Conservation (phyloP, 192 early-diverging fungal genomes). For the Coemansia asiatica region DNA sequence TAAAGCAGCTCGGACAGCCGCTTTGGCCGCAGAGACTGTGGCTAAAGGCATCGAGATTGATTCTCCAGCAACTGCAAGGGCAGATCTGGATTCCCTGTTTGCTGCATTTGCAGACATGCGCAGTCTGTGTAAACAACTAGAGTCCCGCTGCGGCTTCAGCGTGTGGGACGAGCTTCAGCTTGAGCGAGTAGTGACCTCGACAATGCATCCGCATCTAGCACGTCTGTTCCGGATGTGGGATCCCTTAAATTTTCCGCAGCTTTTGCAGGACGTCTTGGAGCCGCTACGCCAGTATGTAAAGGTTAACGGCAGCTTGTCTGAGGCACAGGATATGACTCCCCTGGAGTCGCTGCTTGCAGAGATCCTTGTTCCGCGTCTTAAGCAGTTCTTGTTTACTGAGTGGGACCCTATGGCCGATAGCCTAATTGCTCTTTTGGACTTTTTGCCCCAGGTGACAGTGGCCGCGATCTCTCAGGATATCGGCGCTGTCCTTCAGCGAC, state of each 20-base stretch:
- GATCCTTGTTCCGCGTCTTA: slow-evolving; percentile 33
- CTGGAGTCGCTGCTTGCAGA: slow-evolving; percentile 38
- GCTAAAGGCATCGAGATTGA: neutral
- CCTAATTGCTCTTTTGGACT: slow-evolving; percentile 12
- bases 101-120: slow-evolving; percentile 15
- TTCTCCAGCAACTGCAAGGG: neutral
- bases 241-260: slow-evolving; percentile 10
- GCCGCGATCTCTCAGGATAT: slow-evolving; percentile 20
- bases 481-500: slow-evolving; percentile 19
- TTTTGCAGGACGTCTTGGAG: slow-evolving; percentile 13
- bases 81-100: slow-evolving; percentile 14
- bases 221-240: slow-evolving; percentile 28
- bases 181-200: slow-evolving; percentile 28
- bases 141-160: slow-evolving; percentile 22
- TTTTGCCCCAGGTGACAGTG: slow-evolving; percentile 18
- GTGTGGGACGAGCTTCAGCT: slow-evolving; percentile 45
- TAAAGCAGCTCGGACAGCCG: slow-evolving; percentile 11
- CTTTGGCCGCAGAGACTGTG: neutral
- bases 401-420: slow-evolving; percentile 43
- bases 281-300: slow-evolving; percentile 21
- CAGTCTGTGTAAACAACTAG: slow-evolving; percentile 6
- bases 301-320: neutral
- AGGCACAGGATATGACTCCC: slow-evolving; percentile 24
- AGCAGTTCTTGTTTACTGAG: slow-evolving; percentile 31
- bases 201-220: slow-evolving; percentile 10